These are phyloP conservation scores for Heliamphora pulchella DNA, from an alignment of 179 eudicot genomes.

Conservation along the genomic window DNA sequence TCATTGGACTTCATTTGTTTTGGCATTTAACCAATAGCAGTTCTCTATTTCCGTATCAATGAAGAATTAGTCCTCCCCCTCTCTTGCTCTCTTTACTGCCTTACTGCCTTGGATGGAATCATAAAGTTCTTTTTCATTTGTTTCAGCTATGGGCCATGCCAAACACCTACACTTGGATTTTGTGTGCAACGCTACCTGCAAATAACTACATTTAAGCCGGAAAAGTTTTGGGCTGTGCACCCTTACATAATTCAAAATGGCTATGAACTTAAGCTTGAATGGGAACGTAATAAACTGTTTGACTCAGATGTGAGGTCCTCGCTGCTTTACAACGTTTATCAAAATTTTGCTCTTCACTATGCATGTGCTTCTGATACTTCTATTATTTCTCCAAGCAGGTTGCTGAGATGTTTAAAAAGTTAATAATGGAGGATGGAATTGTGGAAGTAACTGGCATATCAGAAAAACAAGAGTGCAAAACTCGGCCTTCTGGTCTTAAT, in stretches of 20 bases:
- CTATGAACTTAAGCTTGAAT: constrained; percentile 80
- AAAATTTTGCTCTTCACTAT: background rate
- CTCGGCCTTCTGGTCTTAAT: constrained; percentile 89
- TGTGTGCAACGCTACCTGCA: constrained; percentile 93
- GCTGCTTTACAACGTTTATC: constrained; percentile 3
- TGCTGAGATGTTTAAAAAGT: constrained; percentile 66
- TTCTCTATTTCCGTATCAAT: background rate
- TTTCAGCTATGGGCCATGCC: constrained; percentile 94
- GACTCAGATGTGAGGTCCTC: constrained; percentile 64
- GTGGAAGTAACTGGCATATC: constrained; percentile 50
- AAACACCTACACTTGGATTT: constrained; percentile 97
- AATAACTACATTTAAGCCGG: constrained; percentile 79
- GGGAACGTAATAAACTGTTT: constrained; percentile 84
- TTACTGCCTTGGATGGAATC: constrained; percentile 9
- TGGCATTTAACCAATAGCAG: too few species aligned
- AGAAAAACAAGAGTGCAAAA: constrained; percentile 77
- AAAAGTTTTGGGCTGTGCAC: constrained; percentile 77
- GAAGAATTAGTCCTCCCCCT: background rate
- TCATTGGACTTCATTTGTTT: too few species aligned
- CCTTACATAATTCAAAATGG: constrained; percentile 69
- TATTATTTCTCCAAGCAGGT: constrained; percentile 32
- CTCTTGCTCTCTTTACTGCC: background rate
- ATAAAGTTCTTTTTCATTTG: constrained; percentile 15
- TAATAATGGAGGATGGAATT: constrained; percentile 64
- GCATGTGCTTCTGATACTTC: background rate